Conservation (phyloP, 2,329 filamentous ascomycete species). For the Diaporthe caulivora region DNA sequence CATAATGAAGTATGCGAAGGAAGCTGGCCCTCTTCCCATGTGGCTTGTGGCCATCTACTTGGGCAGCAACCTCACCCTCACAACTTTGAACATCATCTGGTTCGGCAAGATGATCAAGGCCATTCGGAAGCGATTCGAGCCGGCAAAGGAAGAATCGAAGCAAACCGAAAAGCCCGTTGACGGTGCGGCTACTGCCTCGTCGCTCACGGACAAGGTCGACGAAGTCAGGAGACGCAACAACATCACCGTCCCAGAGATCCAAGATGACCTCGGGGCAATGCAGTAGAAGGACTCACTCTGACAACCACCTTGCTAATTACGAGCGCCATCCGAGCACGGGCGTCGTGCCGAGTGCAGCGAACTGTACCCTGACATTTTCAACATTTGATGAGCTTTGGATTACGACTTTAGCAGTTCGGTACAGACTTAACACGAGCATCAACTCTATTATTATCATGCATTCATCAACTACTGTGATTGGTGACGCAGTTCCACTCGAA, state of each 20-base stretch:
- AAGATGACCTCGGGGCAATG: conserved; percentile 42
- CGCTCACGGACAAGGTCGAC: conserved; percentile 38
- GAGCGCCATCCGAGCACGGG: neutral
- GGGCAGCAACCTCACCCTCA: conserved; percentile 77
- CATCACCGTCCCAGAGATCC: conserved; percentile 39
- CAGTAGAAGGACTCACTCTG: conserved; percentile 36
- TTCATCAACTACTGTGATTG: neutral
- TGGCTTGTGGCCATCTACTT: conserved; percentile 80
- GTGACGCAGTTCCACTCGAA: conserved; percentile 5
- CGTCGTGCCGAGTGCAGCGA: neutral
- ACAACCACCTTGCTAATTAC: neutral
- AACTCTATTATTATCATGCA: neutral
- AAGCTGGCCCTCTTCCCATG: conserved; percentile 67
- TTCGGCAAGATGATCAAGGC: conserved; percentile 89
- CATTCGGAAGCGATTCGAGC: conserved; percentile 79
- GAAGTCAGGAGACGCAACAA: conserved; percentile 41
- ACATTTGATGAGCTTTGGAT: neutral
- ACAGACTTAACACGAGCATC: conserved; percentile 1
- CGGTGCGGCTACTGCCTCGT: conserved; percentile 27
- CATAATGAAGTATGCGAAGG: conserved; percentile 63
- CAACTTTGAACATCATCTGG: conserved; percentile 86
- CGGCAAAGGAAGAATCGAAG: conserved; percentile 51
- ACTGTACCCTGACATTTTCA: neutral
- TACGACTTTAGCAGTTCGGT: neutral
- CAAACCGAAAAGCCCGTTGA: conserved; percentile 44